Evolutionary conservation across 1,284 basidiomycete species (phyloP).

Genomic region (Cutaneotrichosporon sp.): DNA sequence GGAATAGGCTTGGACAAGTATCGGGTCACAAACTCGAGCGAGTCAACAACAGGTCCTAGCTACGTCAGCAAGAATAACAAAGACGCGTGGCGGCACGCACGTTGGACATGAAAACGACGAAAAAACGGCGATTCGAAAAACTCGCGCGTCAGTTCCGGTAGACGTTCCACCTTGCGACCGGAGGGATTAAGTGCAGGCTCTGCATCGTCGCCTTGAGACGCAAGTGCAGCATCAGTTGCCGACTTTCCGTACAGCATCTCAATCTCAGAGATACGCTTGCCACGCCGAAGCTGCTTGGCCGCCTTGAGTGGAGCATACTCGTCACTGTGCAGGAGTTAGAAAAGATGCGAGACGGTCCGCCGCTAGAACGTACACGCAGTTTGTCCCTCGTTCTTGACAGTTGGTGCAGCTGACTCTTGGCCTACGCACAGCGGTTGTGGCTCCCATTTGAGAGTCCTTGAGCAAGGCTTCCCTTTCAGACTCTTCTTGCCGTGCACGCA

Average conservation of each 20-base stretch:
- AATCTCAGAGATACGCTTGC: slow-evolving; percentile 76
- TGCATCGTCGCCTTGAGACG: slow-evolving; percentile 19
- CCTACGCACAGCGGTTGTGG: slow-evolving; percentile 1
- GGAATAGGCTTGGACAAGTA: slow-evolving; percentile 49
- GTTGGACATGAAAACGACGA: slow-evolving; percentile 69
- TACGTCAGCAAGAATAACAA: background rate
- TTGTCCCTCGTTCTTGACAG: slow-evolving; percentile 74
- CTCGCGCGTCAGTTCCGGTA: slow-evolving; percentile 59
- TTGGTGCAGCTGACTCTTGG: slow-evolving; percentile 62
- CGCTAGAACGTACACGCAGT: slow-evolving; percentile 64
- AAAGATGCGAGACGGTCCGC: background rate
- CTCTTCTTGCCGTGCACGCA: slow-evolving; percentile 41
- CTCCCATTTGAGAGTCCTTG: slow-evolving; percentile 8
- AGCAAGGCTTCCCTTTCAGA: slow-evolving; percentile 16
- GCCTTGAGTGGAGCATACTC: slow-evolving; percentile 79
- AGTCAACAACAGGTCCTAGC: slow-evolving; percentile 51
- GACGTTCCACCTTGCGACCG: slow-evolving; percentile 16
- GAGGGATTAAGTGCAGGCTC: slow-evolving; percentile 17
- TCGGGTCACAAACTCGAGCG: slow-evolving; percentile 65
- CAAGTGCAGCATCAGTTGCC: slow-evolving; percentile 31
- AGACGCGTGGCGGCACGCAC: slow-evolving; percentile 51
- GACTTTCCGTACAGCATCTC: slow-evolving; percentile 47
- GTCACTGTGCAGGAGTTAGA: slow-evolving; percentile 55
- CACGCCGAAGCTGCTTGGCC: slow-evolving; percentile 73
- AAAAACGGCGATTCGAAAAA: slow-evolving; percentile 81